Evolutionary conservation across 768 basidiomycete genomes (phyloP), one percentile per base, ranked within the genome.

Genomic region (Gloeophyllum trabeum): DNA sequence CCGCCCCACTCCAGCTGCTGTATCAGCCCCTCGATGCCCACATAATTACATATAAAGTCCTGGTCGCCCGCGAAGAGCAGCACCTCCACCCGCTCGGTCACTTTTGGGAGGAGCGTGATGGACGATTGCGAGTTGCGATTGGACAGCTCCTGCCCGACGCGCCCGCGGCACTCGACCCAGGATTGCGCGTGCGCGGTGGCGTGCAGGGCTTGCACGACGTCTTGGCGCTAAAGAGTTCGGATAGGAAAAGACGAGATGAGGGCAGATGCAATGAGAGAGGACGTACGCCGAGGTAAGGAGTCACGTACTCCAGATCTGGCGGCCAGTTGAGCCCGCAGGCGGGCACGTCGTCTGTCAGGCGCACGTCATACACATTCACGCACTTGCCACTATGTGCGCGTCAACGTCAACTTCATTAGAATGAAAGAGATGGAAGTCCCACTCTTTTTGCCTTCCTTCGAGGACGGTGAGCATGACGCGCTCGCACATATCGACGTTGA

Each of bases 281-380:
- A 66, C 87, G 41, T 56, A 96, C 94, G 21, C 75, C 76, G 4
- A 99, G 75, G 55, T 92, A 94, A 1, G 65, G 61, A 14, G 79
- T 82, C 6, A 98, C 65, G 37, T 78, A 73, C 3, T 69, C 59
- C 38, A 98, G 76, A 53, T 92, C 89, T 24, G 81, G 80, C 5
- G 93, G 94, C 94, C 93, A 99, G 62, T 92, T 94, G 90, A 94
- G 87, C 2, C 94, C 96, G 59, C 96, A 99, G 1, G 77, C 82
- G 14, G 96, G 96, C 25, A 57, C 64, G 10, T 72, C 71, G 56
- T 99, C 96, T 42, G 86, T 79, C n/a, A 84, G 64, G 20, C 96
- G 84, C 12, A 97, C 76, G 54, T 99, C 96, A 51, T 99, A 99
- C 28, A 97, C 77, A 57, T 99, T 99, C 46, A 93, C 65, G 56